A percentile compares a stretch with the other conserved stretches of the same genome.
Evolutionary conservation across 164 flowering plant genomes (phyloP).

Genomic region (Liquidambar formosana): DNA sequence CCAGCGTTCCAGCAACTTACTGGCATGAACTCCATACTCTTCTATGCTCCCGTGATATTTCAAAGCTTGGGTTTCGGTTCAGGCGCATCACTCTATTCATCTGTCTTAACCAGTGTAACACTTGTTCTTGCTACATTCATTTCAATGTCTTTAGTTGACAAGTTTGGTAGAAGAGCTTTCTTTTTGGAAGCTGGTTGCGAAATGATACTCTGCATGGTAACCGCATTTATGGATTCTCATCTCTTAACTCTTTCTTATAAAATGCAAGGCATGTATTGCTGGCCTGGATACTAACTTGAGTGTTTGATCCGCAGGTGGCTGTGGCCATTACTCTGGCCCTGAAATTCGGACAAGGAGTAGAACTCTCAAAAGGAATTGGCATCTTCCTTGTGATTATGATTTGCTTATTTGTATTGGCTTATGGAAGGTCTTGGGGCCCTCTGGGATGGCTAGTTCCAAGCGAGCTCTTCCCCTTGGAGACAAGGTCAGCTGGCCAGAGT

Average conservation of each 20-base stretch:
- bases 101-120: conserved; percentile 60
- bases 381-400: conserved; percentile 61
- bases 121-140: conserved; percentile 71
- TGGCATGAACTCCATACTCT: conserved; percentile 86
- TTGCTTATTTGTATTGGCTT: conserved; percentile 66
- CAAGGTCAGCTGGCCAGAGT: conserved; percentile 89
- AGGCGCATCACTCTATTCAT: conserved; percentile 60
- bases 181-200: conserved; percentile 81
- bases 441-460: conserved; percentile 94
- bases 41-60: conserved; percentile 91
- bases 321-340: conserved; percentile 59
- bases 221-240: neutral
- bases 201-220: conserved; percentile 78
- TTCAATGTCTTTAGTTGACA: conserved; percentile 77
- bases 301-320: conserved; percentile 42
- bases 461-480: conserved; percentile 90
- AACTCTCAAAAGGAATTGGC: conserved; percentile 52
- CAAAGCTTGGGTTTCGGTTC: conserved; percentile 82
- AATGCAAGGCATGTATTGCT: neutral
- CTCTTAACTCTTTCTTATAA: neutral
- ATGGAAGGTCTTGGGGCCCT: conserved; percentile 94
- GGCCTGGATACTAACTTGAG: neutral
- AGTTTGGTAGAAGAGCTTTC: conserved; percentile 74
- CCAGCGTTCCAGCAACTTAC: conserved; percentile 94
- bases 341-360: conserved; percentile 69